Conservation (phyloP, 306 rosid species). For the Dryas drummondii region DNA sequence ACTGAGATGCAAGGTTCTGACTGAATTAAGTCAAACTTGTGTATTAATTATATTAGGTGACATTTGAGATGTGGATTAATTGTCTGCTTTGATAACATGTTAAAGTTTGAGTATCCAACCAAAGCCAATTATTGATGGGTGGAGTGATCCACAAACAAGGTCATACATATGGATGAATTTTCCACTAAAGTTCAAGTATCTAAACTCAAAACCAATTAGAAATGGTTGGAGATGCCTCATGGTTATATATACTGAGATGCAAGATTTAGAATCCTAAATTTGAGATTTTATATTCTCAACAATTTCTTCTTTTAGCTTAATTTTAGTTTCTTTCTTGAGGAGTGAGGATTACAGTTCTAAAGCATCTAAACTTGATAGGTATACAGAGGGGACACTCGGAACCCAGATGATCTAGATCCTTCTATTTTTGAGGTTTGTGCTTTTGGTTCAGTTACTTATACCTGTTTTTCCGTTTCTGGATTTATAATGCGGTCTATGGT, state of each 20-base stretch:
- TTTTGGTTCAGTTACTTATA: background rate
- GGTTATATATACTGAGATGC: background rate
- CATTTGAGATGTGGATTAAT: background rate
- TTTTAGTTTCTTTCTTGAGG: background rate
- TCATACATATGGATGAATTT: too few species aligned
- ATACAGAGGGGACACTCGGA: constrained; percentile 78
- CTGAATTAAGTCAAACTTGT: background rate
- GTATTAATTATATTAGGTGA: background rate
- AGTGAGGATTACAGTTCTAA: constrained; percentile 9
- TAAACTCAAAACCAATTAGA: background rate
- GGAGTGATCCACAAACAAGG: background rate
- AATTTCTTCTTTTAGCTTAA: background rate
- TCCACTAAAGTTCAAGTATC: background rate
- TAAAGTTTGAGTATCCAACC: background rate
- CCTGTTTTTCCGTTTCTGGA: background rate
- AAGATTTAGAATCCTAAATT: background rate
- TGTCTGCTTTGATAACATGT: background rate
- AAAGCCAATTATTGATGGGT: background rate
- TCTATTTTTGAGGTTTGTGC: constrained; percentile 71
- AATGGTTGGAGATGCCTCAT: background rate
- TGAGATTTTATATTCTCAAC: background rate
- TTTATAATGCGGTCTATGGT: background rate
- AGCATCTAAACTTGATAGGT: constrained; percentile 53
- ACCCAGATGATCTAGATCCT: constrained; percentile 65
- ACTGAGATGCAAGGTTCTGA: background rate